A percentile compares a stretch with the other conserved stretches of the same genome.
Conservation (phyloP, 768 basidiomycete genomes). For the Lentinula raphanica region DNA sequence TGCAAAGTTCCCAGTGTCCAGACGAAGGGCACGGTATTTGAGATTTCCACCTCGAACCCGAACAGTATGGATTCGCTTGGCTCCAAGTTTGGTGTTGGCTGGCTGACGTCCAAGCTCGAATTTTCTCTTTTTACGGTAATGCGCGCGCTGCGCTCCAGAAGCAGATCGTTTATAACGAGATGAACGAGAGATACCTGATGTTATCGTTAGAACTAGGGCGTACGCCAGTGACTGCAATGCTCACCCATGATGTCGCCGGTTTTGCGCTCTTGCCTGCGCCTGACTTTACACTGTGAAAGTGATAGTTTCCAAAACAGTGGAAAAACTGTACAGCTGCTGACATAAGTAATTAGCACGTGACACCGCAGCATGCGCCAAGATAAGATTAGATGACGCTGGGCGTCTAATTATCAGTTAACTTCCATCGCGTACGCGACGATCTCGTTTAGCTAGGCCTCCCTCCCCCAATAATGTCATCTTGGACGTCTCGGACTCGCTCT, state of each 20-base stretch:
- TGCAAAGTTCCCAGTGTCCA: conserved; percentile 96
- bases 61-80: conserved; percentile 93
- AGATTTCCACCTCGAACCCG: conserved; percentile 93
- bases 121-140: conserved; percentile 99
- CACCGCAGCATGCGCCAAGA: too few species aligned
- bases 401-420: too few species aligned
- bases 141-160: conserved; percentile 86
- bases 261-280: conserved; percentile 6
- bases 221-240: conserved; percentile 29
- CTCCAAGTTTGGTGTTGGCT: conserved; percentile 93
- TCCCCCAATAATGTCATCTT: too few species aligned
- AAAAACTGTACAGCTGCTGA: not conserved
- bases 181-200: conserved; percentile 89
- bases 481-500: too few species aligned
- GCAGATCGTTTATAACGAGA: conserved; percentile 97
- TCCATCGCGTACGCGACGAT: too few species aligned
- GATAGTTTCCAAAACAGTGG: not conserved
- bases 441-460: too few species aligned
- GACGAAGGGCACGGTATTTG: conserved; percentile 94
- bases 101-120: conserved; percentile 99
- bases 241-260: conserved; percentile 58
- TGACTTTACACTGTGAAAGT: not conserved
- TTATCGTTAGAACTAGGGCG: conserved; percentile 8
- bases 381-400: too few species aligned
- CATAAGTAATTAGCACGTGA: not conserved